Conservation (phyloP, 768 basidiomycete species). For the Lactifluus rugatus region DNA sequence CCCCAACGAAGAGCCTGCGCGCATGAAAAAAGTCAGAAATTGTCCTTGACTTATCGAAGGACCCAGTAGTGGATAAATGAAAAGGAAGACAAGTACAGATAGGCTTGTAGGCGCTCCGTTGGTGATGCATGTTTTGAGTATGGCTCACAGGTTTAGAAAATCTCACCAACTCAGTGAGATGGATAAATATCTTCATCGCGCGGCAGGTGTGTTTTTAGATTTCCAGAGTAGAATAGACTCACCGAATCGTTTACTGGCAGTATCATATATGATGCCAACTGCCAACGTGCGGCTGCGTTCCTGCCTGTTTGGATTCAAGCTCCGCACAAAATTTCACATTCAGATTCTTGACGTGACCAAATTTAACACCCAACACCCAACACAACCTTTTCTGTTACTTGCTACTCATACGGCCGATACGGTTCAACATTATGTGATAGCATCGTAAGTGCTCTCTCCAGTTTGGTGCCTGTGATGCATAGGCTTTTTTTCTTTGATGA, state of each 20-base stretch:
- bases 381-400: no score
- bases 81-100: background rate
- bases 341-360: no score
- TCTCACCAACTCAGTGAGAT: conserved; percentile 21
- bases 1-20: background rate
- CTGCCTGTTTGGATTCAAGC: background rate
- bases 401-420: no score
- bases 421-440: background rate
- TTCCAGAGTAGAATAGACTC: background rate
- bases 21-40: background rate
- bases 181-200: conserved; percentile 21
- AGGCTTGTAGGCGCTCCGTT: conserved; percentile 17
- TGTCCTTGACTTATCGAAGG: background rate
- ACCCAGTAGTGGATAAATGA: no score
- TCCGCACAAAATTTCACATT: conserved; percentile 2
- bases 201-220: background rate
- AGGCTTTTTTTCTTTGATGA: conserved; percentile 10
- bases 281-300: no score
- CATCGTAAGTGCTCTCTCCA: background rate
- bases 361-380: no score
- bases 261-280: no score
- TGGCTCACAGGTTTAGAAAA: conserved; percentile 14
- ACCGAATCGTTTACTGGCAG: background rate
- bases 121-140: conserved; percentile 23
- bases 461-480: background rate